These are phyloP conservation scores for Solanum habrochaites DNA, from an alignment of 257 asterid species.

Conservation along the genomic window DNA sequence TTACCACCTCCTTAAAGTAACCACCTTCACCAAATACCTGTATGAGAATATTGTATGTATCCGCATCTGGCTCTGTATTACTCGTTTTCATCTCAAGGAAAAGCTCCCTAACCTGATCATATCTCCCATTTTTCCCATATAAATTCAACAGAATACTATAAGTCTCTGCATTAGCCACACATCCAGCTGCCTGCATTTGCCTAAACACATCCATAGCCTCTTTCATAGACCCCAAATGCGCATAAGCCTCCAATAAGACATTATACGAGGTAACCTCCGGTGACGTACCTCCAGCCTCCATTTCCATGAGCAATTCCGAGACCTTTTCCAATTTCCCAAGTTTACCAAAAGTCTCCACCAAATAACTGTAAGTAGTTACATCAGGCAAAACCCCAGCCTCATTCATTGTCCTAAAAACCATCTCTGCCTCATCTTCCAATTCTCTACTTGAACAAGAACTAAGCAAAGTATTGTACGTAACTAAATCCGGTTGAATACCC, in stretches of 20 bases:
- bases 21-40: constrained; percentile 95
- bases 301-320: constrained; percentile 58
- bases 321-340: constrained; percentile 70
- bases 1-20: constrained; percentile 95
- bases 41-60: constrained; percentile 78
- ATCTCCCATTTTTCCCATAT: constrained; percentile 81
- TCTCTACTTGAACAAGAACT: constrained; percentile 75
- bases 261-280: constrained; percentile 81
- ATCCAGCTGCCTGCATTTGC: constrained; percentile 89
- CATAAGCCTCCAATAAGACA: constrained; percentile 85
- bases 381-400: constrained; percentile 90
- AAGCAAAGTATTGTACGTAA: constrained; percentile 74
- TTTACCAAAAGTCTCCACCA: constrained; percentile 76
- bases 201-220: constrained; percentile 87
- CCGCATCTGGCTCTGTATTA: constrained; percentile 81
- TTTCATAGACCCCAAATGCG: constrained; percentile 47
- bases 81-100: constrained; percentile 95
- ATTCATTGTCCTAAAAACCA: constrained; percentile 95
- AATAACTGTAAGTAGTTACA: constrained; percentile 58
- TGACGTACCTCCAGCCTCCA: constrained; percentile 76
- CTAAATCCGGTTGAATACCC: constrained; percentile 91
- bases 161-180: constrained; percentile 76
- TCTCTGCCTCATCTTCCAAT: constrained; percentile 86
- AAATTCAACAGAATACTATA: constrained; percentile 72
- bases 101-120: constrained; percentile 83